phyloP scores from a whole-genome alignment of 495 filamentous ascomycete genomes.

The Xylaria scruposa region DNA sequence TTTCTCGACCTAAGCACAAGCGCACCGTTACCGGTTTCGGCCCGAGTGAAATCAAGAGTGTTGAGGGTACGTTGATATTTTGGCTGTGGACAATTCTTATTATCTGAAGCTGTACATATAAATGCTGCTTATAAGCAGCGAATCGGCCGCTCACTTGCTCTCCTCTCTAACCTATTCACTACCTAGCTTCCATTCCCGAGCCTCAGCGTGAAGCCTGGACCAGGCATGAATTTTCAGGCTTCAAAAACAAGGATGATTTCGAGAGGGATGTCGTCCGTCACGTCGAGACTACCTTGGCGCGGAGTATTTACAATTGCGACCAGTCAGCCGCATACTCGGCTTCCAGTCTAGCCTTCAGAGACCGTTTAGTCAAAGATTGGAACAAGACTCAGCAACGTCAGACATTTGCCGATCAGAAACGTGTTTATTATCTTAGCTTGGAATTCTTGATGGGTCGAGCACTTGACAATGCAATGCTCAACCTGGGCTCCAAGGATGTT shows the following conservation, averaged over 20 bases:
- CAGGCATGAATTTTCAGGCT: slow-evolving; percentile 73
- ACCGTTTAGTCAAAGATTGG: slow-evolving; percentile 93
- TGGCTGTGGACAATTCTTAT: background rate
- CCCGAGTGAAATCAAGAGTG: slow-evolving; percentile 85
- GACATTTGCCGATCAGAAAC: slow-evolving; percentile 87
- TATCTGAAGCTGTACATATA: background rate
- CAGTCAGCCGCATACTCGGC: slow-evolving; percentile 92
- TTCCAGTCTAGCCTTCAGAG: slow-evolving; percentile 87
- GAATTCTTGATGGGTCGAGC: slow-evolving; percentile 98
- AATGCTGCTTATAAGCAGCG: slow-evolving; percentile 26
- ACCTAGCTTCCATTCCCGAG: slow-evolving; percentile 76
- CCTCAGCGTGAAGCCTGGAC: slow-evolving; percentile 87
- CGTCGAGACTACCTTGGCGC: slow-evolving; percentile 94
- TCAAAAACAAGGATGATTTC: slow-evolving; percentile 71
- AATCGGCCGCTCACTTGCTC: background rate
- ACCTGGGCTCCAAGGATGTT: slow-evolving; percentile 83
- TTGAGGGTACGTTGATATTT: slow-evolving; percentile 67
- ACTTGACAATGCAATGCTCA: slow-evolving; percentile 98
- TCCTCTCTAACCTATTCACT: slow-evolving; percentile 22
- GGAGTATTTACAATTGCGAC: slow-evolving; percentile 98
- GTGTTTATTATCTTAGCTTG: slow-evolving; percentile 94
- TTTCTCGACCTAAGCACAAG: slow-evolving; percentile 90
- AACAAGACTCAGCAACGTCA: slow-evolving; percentile 97
- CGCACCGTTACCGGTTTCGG: slow-evolving; percentile 93
- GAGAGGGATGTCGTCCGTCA: slow-evolving; percentile 87